Evolutionary conservation across 2,329 filamentous ascomycete species (phyloP).

Genomic region (Colletotrichum falcatum): DNA sequence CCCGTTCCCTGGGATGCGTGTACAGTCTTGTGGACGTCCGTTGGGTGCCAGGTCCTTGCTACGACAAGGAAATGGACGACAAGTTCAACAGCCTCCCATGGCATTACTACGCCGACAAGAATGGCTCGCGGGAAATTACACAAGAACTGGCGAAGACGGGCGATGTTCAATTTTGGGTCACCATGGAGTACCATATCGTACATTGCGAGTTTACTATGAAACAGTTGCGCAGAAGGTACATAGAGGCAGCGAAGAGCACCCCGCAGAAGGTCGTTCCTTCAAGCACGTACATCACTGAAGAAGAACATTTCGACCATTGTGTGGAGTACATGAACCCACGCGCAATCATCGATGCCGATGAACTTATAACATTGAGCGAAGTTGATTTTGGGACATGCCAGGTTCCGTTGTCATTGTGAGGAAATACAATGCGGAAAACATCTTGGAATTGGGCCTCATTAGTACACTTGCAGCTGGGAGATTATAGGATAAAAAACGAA

Average conservation of each 20-base stretch:
- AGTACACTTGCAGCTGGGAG: too few relatives aligned
- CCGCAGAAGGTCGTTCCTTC: not conserved
- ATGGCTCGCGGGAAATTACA: not conserved
- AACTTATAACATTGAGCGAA: not conserved
- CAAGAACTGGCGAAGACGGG: not conserved
- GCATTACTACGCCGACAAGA: not conserved
- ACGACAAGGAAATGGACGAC: not conserved
- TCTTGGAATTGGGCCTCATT: too few relatives aligned
- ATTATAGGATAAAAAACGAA: too few relatives aligned
- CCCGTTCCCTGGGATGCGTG: not conserved
- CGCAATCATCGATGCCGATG: not conserved
- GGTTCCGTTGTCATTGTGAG: too few relatives aligned
- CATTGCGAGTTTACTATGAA: not conserved
- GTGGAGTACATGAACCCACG: not conserved
- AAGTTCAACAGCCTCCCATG: not conserved
- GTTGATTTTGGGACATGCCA: not conserved
- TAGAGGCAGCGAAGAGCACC: not conserved
- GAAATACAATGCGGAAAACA: too few relatives aligned
- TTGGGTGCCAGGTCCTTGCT: not conserved
- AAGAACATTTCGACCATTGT: not conserved
- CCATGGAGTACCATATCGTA: not conserved
- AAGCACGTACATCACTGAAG: not conserved
- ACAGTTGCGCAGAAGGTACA: not conserved
- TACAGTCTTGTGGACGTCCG: not conserved
- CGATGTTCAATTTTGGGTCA: not conserved